Conservation (phyloP, 768 basidiomycete genomes). For the Lactifluus volemus region DNA sequence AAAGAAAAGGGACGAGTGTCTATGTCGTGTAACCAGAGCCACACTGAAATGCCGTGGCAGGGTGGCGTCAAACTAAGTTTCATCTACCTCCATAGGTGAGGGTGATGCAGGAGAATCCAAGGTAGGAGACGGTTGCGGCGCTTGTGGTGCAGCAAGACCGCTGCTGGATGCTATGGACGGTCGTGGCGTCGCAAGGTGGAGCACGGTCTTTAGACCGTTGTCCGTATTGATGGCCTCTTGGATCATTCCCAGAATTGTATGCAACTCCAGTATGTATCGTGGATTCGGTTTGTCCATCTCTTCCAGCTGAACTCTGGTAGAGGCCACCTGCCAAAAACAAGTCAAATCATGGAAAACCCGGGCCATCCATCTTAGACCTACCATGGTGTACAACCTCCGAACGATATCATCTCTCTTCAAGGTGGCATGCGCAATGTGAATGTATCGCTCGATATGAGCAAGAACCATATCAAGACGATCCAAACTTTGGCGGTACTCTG, state of each 20-base stretch:
- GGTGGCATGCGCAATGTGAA: background rate
- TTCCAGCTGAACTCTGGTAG: constrained; percentile 9
- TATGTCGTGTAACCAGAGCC: too few species aligned
- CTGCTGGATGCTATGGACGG: too few species aligned
- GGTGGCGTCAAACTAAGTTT: too few species aligned
- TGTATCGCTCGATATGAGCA: background rate
- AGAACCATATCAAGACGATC: constrained; percentile 10
- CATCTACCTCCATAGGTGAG: too few species aligned
- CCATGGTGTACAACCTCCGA: constrained; percentile 6
- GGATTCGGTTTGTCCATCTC: constrained; percentile 8
- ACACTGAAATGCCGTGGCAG: too few species aligned
- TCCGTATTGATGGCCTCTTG: constrained; percentile 16
- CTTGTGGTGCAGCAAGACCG: too few species aligned
- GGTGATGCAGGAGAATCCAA: too few species aligned
- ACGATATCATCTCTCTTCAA: background rate
- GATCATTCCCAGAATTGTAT: constrained; percentile 18
- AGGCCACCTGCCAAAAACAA: background rate
- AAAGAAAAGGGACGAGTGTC: too few species aligned
- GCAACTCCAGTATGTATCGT: constrained; percentile 15
- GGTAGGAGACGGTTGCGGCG: too few species aligned
- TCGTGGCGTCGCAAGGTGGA: background rate
- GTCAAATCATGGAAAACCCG: too few species aligned
- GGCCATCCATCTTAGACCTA: background rate
- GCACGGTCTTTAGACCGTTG: constrained; percentile 2
- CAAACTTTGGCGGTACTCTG: constrained; percentile 8